Percentiles rank a stretch among this genome's conserved stretches.
phyloP scores from a whole-genome alignment of 2,329 filamentous ascomycete genomes.

The Beauveria bassiana region DNA sequence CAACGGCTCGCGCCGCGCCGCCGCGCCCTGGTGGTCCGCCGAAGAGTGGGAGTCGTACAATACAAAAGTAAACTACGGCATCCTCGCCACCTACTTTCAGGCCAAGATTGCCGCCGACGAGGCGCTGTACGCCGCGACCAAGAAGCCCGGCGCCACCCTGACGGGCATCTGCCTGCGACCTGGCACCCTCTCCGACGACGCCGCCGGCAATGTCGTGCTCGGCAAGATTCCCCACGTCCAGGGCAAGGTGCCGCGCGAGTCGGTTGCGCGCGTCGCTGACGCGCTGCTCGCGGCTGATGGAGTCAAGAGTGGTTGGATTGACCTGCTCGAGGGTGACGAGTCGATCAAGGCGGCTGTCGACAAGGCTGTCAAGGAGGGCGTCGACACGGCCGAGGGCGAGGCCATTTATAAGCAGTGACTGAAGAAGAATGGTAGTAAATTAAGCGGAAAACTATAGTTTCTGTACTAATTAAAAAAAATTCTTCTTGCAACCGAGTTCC shows the following conservation, averaged over 20 bases:
- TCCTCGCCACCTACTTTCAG: slow-evolving; percentile 46
- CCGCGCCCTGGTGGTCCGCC: slow-evolving; percentile 49
- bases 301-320: slow-evolving; percentile 44
- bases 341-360: slow-evolving; percentile 39
- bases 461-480: not conserved
- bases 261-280: slow-evolving; percentile 52
- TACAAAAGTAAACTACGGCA: slow-evolving; percentile 29
- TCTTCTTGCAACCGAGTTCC: not conserved
- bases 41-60: slow-evolving; percentile 41
- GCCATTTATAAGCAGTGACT: slow-evolving; percentile 20
- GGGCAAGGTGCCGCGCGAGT: slow-evolving; percentile 44
- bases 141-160: slow-evolving; percentile 28
- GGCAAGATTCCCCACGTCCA: slow-evolving; percentile 34
- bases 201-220: slow-evolving; percentile 39
- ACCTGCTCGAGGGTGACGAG: slow-evolving; percentile 47
- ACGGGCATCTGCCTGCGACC: slow-evolving; percentile 48
- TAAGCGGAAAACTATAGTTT: not conserved
- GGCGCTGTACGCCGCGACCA: slow-evolving; percentile 41
- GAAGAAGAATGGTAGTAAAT: not conserved
- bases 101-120: slow-evolving; percentile 56
- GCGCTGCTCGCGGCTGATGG: slow-evolving; percentile 43
- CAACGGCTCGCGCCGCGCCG: slow-evolving; percentile 41
- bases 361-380: slow-evolving; percentile 39
- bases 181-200: slow-evolving; percentile 39
- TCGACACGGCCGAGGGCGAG: slow-evolving; percentile 48